Evolutionary conservation across 2,329 filamentous ascomycete genomes (phyloP).

Genomic region (Alternaria sp.): DNA sequence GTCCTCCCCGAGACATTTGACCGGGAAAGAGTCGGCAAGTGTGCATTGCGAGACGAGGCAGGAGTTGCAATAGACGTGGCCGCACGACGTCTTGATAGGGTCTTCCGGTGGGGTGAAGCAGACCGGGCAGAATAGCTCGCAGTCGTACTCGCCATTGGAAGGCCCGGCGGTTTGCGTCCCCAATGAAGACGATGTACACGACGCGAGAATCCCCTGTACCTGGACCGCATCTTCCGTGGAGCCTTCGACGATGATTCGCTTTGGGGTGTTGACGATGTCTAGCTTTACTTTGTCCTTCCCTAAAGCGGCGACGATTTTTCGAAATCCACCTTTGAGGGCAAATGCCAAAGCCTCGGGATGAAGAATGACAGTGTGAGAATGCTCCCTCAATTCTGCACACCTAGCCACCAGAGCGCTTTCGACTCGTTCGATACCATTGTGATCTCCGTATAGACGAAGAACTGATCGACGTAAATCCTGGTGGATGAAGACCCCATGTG

Average conservation of each 20-base stretch:
- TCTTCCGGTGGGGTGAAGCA: slow-evolving; percentile 2
- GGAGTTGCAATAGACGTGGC: neutral
- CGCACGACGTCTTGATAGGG: neutral
- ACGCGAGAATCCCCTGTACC: slow-evolving; percentile 11
- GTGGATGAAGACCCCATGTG: neutral
- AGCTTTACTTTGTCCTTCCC: slow-evolving; percentile 24
- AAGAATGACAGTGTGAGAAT: slow-evolving; percentile 12
- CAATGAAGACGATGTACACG: neutral
- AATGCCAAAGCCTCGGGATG: slow-evolving; percentile 5
- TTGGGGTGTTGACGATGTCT: slow-evolving; percentile 20
- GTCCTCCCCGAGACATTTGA: neutral
- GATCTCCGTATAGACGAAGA: neutral
- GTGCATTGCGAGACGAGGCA: neutral
- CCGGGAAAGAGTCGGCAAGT: neutral
- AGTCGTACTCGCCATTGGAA: slow-evolving; percentile 5
- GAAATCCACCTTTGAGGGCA: slow-evolving; percentile 22
- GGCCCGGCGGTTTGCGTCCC: neutral
- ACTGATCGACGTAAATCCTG: neutral
- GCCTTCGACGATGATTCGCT: slow-evolving; percentile 21
- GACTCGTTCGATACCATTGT: neutral
- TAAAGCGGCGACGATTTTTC: slow-evolving; percentile 13
- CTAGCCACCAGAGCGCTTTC: neutral
- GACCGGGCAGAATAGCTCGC: slow-evolving; percentile 1
- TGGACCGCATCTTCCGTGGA: slow-evolving; percentile 7
- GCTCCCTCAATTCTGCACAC: neutral